Evolutionary conservation across 257 asterid species (phyloP), one percentile per base, ranked within the genome.

Genomic region (Lantana camara): DNA sequence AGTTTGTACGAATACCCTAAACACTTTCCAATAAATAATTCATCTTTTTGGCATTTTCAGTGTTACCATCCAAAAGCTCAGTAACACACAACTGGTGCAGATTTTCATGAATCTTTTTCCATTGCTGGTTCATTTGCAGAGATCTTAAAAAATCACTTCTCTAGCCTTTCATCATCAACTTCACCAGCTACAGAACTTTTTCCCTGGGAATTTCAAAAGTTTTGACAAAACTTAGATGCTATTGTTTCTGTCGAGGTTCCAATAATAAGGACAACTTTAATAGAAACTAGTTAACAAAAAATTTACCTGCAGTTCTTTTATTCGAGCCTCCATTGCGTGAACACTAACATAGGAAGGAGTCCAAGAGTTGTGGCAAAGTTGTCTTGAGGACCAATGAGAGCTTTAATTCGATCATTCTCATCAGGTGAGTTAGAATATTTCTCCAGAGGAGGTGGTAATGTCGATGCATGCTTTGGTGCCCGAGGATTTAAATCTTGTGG

Each of bases 161-260:
- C 88, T 61, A 83, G 73, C 82, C 84, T 85, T 73, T 82, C 91
- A 22, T 83, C 67, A 9, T 94, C 96, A 77, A 86, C 78, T 82
- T 84, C 87, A 57, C 82, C 77, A 57, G 96, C 95, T 23, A 85
- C 95, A 48, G 85, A 86, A 47, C 95, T 88, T 70, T 78, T 83
- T 78, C 83, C 85, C 97, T 90, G 77, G 50, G 27, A 23, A 24
- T 48, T 34, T 57, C 27, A 24, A 42, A 57, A 24, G n/a, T n/a
- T n/a, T n/a, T n/a, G n/a, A n/a, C n/a, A n/a, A n/a, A n/a, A n/a
- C n/a, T n/a, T n/a, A n/a, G n/a, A n/a, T n/a, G n/a, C n/a, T n/a
- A n/a, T n/a, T n/a, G n/a, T n/a, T n/a, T n/a, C n/a, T n/a, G n/a
- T n/a, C n/a, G n/a, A n/a, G n/a, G 53, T 24, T 16, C 30, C 57